Percentiles rank a stretch among this genome's conserved stretches.
These are phyloP conservation scores for Eucalyptus polyanthemos DNA, from an alignment of 345 rosid genomes.

Conservation along the genomic window DNA sequence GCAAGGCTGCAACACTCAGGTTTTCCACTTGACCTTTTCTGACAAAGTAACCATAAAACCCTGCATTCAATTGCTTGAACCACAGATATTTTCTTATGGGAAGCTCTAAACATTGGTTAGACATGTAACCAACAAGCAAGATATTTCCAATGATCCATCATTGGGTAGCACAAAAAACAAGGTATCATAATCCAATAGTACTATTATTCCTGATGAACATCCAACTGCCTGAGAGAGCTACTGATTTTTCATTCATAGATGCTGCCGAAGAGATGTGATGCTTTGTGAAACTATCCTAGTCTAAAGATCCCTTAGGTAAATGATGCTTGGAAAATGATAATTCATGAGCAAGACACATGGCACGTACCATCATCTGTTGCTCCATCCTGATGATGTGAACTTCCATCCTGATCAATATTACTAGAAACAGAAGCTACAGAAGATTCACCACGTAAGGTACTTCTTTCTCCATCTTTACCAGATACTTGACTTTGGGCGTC, in stretches of 20 bases:
- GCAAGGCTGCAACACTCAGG: not conserved
- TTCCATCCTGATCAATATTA: constrained; percentile 31
- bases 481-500: constrained; percentile 25
- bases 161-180: not conserved
- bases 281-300: not conserved
- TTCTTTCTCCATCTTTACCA: constrained; percentile 37
- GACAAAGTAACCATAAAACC: not conserved
- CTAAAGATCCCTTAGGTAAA: not conserved
- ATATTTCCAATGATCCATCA: not conserved
- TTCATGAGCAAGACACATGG: not conserved
- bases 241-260: not conserved
- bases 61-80: not conserved
- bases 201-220: not conserved
- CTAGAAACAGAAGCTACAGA: constrained; percentile 35
- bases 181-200: not conserved
- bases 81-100: not conserved
- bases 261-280: not conserved
- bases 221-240: not conserved
- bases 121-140: not conserved
- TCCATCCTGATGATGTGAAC: constrained; percentile 36
- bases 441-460: constrained; percentile 25
- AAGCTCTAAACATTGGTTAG: not conserved
- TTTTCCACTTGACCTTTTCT: not conserved
- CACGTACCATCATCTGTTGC: constrained; percentile 23
- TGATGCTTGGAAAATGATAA: not conserved